Conservation (phyloP, 768 basidiomycete species). For the Trametes sanguinea region DNA sequence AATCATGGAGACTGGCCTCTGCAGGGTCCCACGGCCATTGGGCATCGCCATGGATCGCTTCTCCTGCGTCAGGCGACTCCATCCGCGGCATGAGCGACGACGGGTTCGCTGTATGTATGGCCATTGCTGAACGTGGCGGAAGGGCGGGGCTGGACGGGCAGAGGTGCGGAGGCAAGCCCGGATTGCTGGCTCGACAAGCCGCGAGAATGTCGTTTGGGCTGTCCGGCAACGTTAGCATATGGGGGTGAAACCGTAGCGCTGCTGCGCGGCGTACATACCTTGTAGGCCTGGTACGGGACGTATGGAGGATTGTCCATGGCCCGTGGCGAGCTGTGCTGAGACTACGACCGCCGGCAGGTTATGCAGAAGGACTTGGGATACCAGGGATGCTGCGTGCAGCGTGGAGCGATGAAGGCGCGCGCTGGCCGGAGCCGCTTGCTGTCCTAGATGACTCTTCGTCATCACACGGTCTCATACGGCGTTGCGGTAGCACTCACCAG, state of each 20-base stretch:
- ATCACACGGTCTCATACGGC: background rate
- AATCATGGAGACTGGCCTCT: conserved; percentile 29
- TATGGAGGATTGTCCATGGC: conserved; percentile 33
- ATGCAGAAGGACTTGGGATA: background rate
- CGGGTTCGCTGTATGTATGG: conserved; percentile 23
- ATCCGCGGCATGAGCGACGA: conserved; percentile 17
- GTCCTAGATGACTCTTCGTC: conserved; percentile 7
- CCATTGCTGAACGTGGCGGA: conserved; percentile 15
- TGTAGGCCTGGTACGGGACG: conserved; percentile 56
- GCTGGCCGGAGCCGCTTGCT: conserved; percentile 16
- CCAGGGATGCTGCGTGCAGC: conserved; percentile 1
- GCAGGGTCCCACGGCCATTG: conserved; percentile 7
- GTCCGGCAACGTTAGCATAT: background rate
- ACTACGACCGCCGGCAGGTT: background rate
- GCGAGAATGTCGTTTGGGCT: conserved; percentile 54
- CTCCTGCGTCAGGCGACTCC: conserved; percentile 17
- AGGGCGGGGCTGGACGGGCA: conserved; percentile 8
- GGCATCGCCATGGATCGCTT: conserved; percentile 12
- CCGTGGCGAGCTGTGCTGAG: background rate
- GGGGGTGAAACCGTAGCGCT: background rate
- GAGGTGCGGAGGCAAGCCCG: conserved; percentile 1
- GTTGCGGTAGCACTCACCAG: too few species aligned
- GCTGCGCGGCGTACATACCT: conserved; percentile 31
- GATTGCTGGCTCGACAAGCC: conserved; percentile 35
- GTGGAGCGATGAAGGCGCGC: conserved; percentile 19